Percentiles rank a stretch among this genome's conserved stretches.
Evolutionary conservation across 768 basidiomycete species (phyloP).

Genomic region (Chalciporus pseudorubinellus): DNA sequence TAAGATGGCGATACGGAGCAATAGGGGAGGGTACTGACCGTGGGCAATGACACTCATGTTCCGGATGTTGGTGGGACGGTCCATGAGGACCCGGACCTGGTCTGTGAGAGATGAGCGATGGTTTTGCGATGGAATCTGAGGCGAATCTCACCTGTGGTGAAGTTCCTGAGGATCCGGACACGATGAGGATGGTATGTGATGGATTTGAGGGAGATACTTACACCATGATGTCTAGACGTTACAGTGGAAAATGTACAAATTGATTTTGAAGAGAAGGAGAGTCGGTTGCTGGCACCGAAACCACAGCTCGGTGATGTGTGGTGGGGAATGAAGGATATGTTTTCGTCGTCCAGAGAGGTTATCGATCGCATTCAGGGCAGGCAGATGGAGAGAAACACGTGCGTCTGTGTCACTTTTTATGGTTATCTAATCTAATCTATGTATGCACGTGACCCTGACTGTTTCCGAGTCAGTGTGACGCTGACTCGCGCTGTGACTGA

Average conservation of each 20-base stretch:
- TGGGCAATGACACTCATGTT: constrained; percentile 95
- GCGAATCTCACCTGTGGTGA: constrained; percentile 71
- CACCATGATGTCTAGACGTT: constrained; percentile 74
- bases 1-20: constrained; percentile 17
- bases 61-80: constrained; percentile 87
- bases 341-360: constrained; percentile 22
- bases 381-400: constrained; percentile 15
- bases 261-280: constrained; percentile 6
- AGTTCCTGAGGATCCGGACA: constrained; percentile 61
- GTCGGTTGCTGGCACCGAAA: constrained; percentile 29
- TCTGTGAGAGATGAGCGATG: constrained; percentile 42
- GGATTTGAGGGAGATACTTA: constrained; percentile 42
- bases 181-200: constrained; percentile 28
- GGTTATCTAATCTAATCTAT: constrained; percentile 20
- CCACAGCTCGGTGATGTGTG: constrained; percentile 21
- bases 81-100: constrained; percentile 87
- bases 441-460: constrained; percentile 9
- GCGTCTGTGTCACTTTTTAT: constrained; percentile 4
- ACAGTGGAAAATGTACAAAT: constrained; percentile 27
- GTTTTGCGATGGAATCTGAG: neutral
- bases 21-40: constrained; percentile 48
- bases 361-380: constrained; percentile 51
- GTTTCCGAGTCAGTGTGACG: constrained; percentile 15
- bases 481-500: too few species aligned
- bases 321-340: constrained; percentile 11